phyloP scores from a whole-genome alignment of 371 early-diverging fungal species.

The Mucor irregularis region DNA sequence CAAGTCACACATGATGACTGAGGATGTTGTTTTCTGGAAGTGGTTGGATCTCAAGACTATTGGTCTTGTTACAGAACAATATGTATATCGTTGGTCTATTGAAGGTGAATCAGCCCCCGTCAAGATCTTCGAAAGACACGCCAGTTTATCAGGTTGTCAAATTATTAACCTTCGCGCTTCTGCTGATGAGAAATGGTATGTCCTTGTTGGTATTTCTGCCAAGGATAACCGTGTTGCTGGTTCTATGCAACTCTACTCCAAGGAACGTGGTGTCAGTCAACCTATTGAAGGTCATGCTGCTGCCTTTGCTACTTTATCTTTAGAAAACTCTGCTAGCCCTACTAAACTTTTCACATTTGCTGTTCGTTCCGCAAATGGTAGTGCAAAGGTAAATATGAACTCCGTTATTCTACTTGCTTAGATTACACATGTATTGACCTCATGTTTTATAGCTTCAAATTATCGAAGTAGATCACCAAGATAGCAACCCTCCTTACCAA shows the following conservation, averaged over 20 bases:
- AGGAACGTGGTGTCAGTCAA: slow-evolving; percentile 91
- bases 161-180: slow-evolving; percentile 95
- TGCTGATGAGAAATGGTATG: slow-evolving; percentile 91
- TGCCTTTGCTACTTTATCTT: slow-evolving; percentile 87
- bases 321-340: slow-evolving; percentile 77
- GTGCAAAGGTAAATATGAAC: slow-evolving; percentile 70
- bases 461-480: slow-evolving; percentile 95
- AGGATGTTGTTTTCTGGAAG: slow-evolving; percentile 96
- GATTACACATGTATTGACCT: neutral
- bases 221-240: slow-evolving; percentile 91
- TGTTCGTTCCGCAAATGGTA: slow-evolving; percentile 74
- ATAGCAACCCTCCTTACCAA: slow-evolving; percentile 85
- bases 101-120: slow-evolving; percentile 85
- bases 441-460: slow-evolving; percentile 80
- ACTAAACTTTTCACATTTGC: slow-evolving; percentile 94
- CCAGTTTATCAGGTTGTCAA: slow-evolving; percentile 80
- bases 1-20: slow-evolving; percentile 88
- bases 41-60: slow-evolving; percentile 90
- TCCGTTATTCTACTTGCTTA: neutral
- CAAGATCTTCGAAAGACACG: slow-evolving; percentile 94
- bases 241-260: slow-evolving; percentile 94
- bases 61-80: slow-evolving; percentile 86
- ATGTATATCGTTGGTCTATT: slow-evolving; percentile 97
- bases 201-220: slow-evolving; percentile 92
- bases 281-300: slow-evolving; percentile 97